phyloP scores from a whole-genome alignment of 2,329 filamentous ascomycete genomes.

The Orbilia javanica region DNA sequence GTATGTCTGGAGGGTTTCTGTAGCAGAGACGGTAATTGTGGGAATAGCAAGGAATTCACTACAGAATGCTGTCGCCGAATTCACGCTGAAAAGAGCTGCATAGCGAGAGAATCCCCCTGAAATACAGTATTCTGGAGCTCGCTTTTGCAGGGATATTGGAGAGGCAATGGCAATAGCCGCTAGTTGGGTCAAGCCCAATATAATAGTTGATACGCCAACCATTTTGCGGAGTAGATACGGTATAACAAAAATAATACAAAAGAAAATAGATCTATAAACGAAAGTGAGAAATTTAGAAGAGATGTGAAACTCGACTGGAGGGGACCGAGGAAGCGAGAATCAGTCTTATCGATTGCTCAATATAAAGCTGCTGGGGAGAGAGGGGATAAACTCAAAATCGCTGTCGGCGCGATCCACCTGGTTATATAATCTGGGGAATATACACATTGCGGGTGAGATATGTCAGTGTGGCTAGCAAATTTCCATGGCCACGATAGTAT shows the following conservation, averaged over 20 bases:
- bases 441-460: too few relatives aligned
- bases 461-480: too few relatives aligned
- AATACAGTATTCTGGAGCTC: constrained; percentile 18
- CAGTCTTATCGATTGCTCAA: not conserved
- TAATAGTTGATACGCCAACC: not conserved
- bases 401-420: not conserved
- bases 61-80: constrained; percentile 18
- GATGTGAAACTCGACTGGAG: not conserved
- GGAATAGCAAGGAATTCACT: constrained; percentile 22
- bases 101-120: constrained; percentile 12
- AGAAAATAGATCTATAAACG: not conserved
- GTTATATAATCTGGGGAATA: not conserved
- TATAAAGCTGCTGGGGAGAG: not conserved
- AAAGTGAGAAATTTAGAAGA: not conserved
- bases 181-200: constrained; percentile 9
- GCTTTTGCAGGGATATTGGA: not conserved
- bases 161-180: constrained; percentile 9
- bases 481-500: too few relatives aligned
- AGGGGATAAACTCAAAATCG: not conserved
- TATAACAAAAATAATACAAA: not conserved
- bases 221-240: not conserved
- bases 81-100: not conserved
- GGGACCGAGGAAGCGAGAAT: not conserved
- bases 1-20: constrained; percentile 13
- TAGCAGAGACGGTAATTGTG: constrained; percentile 20